A percentile compares a stretch with the other conserved stretches of the same genome.
phyloP scores from a whole-genome alignment of 2,329 filamentous ascomycete species.

The Claviceps arundinis region DNA sequence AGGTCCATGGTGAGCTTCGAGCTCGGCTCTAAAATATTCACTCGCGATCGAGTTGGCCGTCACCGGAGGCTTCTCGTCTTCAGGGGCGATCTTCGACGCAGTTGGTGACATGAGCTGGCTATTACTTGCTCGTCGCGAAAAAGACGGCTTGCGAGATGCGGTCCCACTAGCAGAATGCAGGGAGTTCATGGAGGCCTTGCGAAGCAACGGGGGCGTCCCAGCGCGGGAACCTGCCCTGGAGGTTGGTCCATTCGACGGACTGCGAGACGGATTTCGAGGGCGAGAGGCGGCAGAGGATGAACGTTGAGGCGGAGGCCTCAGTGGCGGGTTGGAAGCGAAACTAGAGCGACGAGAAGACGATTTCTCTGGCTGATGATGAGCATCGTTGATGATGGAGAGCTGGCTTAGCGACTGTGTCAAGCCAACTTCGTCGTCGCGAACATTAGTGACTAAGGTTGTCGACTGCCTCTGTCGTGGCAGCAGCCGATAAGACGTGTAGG shows the following conservation, averaged over 20 bases:
- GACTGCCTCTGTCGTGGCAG: slow-evolving; percentile 1
- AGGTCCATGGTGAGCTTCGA: slow-evolving; percentile 45
- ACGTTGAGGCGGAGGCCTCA: slow-evolving; percentile 23
- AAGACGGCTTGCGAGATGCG: slow-evolving; percentile 21
- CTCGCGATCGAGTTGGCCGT: slow-evolving; percentile 47
- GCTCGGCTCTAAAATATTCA: slow-evolving; percentile 56
- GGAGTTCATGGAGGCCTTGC: slow-evolving; percentile 45
- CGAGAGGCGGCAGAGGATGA: slow-evolving; percentile 26
- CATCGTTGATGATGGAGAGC: slow-evolving; percentile 26
- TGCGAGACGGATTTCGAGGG: slow-evolving; percentile 25
- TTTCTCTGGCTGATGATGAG: slow-evolving; percentile 8
- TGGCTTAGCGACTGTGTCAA: slow-evolving; percentile 30
- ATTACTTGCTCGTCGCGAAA: slow-evolving; percentile 36
- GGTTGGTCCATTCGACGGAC: slow-evolving; percentile 27
- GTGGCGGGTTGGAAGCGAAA: slow-evolving; percentile 19
- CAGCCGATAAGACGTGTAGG: not conserved
- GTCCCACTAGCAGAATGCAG: slow-evolving; percentile 35
- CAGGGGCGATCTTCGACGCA: slow-evolving; percentile 13
- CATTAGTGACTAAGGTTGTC: not conserved
- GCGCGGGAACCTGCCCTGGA: slow-evolving; percentile 34
- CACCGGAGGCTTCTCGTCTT: slow-evolving; percentile 24
- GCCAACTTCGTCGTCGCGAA: slow-evolving; percentile 14
- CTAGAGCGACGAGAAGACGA: slow-evolving; percentile 5
- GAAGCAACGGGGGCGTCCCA: slow-evolving; percentile 36
- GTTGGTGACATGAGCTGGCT: slow-evolving; percentile 27